phyloP scores from a whole-genome alignment of 345 rosid species.

The Dipteronia sinensis region DNA sequence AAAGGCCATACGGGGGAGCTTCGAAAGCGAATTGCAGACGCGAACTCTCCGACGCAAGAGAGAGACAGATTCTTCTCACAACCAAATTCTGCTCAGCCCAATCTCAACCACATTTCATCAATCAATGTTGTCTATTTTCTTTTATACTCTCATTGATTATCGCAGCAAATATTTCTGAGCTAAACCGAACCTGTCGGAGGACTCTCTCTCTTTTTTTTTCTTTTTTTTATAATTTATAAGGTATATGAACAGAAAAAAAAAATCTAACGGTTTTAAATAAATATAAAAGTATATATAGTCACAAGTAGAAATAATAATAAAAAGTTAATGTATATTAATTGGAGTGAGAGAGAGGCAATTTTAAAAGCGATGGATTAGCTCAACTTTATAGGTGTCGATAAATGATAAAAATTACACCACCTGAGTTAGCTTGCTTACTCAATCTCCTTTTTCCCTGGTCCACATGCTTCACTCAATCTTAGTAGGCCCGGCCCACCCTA shows the following conservation, averaged over 20 bases:
- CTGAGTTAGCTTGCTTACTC: neutral
- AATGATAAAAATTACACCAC: neutral
- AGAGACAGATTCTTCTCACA: slow-evolving; percentile 15
- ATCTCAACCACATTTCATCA: slow-evolving; percentile 21
- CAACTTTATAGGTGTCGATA: slow-evolving; percentile 2
- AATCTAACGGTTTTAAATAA: neutral
- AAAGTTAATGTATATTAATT: neutral
- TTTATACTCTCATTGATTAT: slow-evolving; percentile 27
- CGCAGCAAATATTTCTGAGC: slow-evolving; percentile 31
- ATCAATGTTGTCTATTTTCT: slow-evolving; percentile 22
- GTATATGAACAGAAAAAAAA: no score
- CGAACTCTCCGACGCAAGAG: slow-evolving; percentile 32
- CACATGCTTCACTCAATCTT: neutral
- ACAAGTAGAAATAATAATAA: neutral
- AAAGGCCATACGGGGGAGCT: slow-evolving; percentile 29
- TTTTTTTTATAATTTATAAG: no score
- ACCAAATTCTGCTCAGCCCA: neutral
- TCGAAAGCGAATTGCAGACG: slow-evolving; percentile 20
- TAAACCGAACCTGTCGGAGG: slow-evolving; percentile 38
- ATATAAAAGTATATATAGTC: neutral
- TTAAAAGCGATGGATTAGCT: slow-evolving; percentile 5
- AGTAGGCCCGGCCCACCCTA: slow-evolving; percentile 9
- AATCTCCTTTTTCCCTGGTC: neutral
- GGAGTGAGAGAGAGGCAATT: neutral
- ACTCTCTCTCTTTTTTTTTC: slow-evolving; percentile 6